A percentile compares a stretch with the other conserved stretches of the same genome.
Evolutionary conservation across 805 yeast species (phyloP).

Genomic region (Saccharomyces paradoxus): DNA sequence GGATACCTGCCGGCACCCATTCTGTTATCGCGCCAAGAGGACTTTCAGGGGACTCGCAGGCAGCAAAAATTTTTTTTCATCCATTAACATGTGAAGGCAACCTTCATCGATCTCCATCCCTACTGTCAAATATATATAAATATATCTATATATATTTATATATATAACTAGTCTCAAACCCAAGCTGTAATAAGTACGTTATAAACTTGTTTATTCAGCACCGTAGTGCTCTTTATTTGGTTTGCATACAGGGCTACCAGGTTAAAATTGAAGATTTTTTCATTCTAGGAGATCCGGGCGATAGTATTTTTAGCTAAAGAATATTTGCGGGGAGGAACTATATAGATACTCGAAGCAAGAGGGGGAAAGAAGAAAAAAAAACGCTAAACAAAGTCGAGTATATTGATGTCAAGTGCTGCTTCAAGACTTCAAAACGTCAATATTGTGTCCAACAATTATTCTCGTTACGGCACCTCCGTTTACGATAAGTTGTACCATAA

Average conservation of each 20-base stretch:
- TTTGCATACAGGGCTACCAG: not conserved
- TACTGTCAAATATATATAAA: not conserved
- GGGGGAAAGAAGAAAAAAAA: not conserved
- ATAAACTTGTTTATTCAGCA: not conserved
- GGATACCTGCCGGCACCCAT: not conserved
- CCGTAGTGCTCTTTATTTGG: not conserved
- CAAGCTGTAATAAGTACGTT: no score
- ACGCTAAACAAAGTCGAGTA: slow-evolving; percentile 8
- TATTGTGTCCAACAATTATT: slow-evolving; percentile 32
- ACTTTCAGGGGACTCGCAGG: not conserved
- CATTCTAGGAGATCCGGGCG: not conserved
- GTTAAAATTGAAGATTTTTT: not conserved
- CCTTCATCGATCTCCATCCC: not conserved
- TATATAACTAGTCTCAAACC: not conserved
- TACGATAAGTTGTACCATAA: slow-evolving; percentile 18
- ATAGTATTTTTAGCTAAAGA: not conserved
- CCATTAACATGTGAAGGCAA: not conserved
- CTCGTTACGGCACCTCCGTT: slow-evolving; percentile 34
- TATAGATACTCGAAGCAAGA: not conserved
- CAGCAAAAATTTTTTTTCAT: not conserved
- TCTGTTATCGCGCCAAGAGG: not conserved
- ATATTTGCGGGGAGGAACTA: not conserved
- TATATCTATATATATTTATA: not conserved
- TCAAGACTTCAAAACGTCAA: slow-evolving; percentile 17
- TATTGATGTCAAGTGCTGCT: not conserved